phyloP scores from a whole-genome alignment of 768 basidiomycete genomes.

The Suillus occidentalis region DNA sequence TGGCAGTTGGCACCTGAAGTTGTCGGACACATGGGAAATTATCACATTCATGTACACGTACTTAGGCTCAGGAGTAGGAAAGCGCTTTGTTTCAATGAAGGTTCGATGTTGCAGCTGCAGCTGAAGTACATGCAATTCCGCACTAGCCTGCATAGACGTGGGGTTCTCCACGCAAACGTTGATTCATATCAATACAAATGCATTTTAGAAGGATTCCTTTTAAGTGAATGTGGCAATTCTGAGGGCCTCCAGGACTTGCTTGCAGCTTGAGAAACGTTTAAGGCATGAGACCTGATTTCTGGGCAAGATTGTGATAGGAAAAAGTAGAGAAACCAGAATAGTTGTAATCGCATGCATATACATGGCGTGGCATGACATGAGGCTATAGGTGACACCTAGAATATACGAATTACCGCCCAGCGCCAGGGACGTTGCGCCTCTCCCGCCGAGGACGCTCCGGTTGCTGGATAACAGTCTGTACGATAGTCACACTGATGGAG shows the following conservation, averaged over 20 bases:
- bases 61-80: not conserved
- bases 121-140: not conserved
- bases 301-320: conserved; percentile 1
- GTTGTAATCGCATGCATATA: conserved; percentile 11
- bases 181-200: not conserved
- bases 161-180: not conserved
- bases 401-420: conserved; percentile 47
- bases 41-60: not conserved
- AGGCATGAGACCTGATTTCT: not conserved
- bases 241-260: not conserved
- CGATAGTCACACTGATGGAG: conserved; percentile 68
- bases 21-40: not conserved
- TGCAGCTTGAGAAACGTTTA: not conserved
- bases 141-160: not conserved
- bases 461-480: conserved; percentile 58
- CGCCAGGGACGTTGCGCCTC: conserved; percentile 80
- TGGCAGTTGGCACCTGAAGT: not conserved
- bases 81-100: not conserved
- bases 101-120: not conserved
- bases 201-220: not conserved
- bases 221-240: not conserved
- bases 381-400: conserved; percentile 9
- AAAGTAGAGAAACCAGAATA: not conserved
- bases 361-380: conserved; percentile 16
- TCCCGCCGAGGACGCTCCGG: conserved; percentile 78